Evolutionary conservation across 192 early-diverging fungal genomes (phyloP), one percentile per base, ranked within the genome.

Genomic region (Backusella westeae): DNA sequence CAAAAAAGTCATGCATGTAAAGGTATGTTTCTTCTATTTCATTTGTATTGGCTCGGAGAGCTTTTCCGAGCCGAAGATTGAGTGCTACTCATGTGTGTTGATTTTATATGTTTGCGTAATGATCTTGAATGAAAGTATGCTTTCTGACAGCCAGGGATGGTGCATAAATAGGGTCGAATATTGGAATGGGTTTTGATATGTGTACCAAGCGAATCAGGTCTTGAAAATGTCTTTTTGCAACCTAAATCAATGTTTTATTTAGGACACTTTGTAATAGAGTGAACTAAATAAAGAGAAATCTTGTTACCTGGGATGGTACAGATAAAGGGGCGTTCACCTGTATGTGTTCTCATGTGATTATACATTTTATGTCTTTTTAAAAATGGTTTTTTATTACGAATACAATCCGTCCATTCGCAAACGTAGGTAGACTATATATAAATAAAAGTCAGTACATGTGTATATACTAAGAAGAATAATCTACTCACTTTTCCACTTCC

Each of bases 261-360:
- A 23, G 19, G 10, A 53, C n/a, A 19, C 2, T 53, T 53, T n/a
- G 7, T 19, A 52, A 53, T 53, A 52, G 19, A n/a, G 1, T 32
- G 2, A 32, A 3, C 3, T 32, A 32, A 32, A 32, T 32, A 32
- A 32, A 71, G 12, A 34, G 34, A 71, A 34, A 56, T 69, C 19
- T 21, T 69, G 36, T 68, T 69, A 77, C 75, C 75, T 3, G 83
- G 78, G 1, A 88, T 84, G 15, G 80, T 80, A 74, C 92, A 93
- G 46, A 85, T 78, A 82, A 91, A 92, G 6, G 92, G 92, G 65
- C 88, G 83, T 77, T 93, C 92, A 35, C 92, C 92, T 6, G 90
- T 93, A 71, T 93, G 91, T 1, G 88, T 91, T 4, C 92, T 87
- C 77, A 91, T 85, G 67, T 93, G 92, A 68, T 91, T 91, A 46